Evolutionary conservation across 306 rosid genomes (phyloP), one percentile per base, ranked within the genome.

Genomic region (Nissolia schottii): DNA sequence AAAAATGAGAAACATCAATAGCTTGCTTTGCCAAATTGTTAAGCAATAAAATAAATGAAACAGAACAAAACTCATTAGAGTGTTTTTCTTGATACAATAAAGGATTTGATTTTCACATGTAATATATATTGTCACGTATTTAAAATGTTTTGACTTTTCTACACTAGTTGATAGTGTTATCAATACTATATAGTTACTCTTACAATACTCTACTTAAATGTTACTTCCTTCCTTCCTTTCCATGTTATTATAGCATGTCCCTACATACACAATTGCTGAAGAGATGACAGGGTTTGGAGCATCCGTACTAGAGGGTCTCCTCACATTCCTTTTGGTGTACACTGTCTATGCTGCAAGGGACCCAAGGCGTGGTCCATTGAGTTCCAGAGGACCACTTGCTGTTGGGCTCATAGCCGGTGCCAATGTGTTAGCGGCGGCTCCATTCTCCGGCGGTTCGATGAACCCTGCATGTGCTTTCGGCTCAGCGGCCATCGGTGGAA

Each of bases 271-370:
- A 0, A 89, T 94, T 28, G 86, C 94, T 3, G 91, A 81, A 68
- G 92, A 91, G 66, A 94, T 94, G 91, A 91, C 97, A 3, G 98
- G 96, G 7, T 94, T 94, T 60, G 97, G 97, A 74, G 98, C 98
- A 32, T 87, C 98, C 0, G 20, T 91, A 13, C 51, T 94, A 76
- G 98, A 94, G 66, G 97, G 98, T 2, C 40, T 87, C 4, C 56
- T 86, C 12, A 94, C 97, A 51, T 94, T 87, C 71, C 84, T 46
- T 1, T 20, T 94, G 73, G 97, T 94, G 20, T 94, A 86, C 80
- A 87, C 96, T 2, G 82, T 94, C 3, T 91, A 77, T 59, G 87
- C 87, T 0, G 95, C 91, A 3, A 78, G 87, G 24, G 94, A 93
- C 66, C 81, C 84, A 0, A 81, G 96, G 73, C 87, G 89, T 15